phyloP scores from a whole-genome alignment of 2,329 filamentous ascomycete genomes.

The Colletotrichum filicis region DNA sequence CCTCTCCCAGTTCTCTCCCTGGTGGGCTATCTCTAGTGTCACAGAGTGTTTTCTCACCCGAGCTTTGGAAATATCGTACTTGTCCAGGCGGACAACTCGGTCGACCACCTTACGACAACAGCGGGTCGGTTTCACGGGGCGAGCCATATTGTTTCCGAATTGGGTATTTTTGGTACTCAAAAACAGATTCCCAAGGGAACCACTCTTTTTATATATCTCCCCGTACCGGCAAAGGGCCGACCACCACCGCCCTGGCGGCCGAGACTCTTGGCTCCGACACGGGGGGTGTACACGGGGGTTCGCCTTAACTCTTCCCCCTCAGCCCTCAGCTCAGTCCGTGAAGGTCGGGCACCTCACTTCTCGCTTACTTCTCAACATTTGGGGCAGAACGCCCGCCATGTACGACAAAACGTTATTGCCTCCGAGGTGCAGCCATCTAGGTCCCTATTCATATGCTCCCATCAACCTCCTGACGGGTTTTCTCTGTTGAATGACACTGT shows the following conservation, averaged over 20 bases:
- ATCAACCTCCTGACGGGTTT: neutral
- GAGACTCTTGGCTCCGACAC: slow-evolving; percentile 33
- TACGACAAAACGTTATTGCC: slow-evolving; percentile 11
- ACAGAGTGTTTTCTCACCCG: neutral
- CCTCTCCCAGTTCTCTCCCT: neutral
- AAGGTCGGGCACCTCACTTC: too few species aligned
- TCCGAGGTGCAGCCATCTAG: neutral
- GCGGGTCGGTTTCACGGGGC: neutral
- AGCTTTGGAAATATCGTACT: neutral
- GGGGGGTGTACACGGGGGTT: slow-evolving; percentile 6
- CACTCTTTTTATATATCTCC: neutral
- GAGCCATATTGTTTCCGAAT: slow-evolving; percentile 4
- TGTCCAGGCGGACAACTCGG: neutral
- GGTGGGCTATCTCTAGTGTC: neutral
- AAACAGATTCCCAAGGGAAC: neutral
- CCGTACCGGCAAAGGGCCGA: slow-evolving; percentile 12
- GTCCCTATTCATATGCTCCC: neutral
- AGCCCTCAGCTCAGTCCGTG: slow-evolving; percentile 2
- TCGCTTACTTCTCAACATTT: slow-evolving; percentile 1
- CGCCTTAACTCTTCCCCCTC: slow-evolving; percentile 6
- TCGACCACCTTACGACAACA: slow-evolving; percentile 1
- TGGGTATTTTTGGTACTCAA: neutral
- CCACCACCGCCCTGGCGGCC: slow-evolving; percentile 25
- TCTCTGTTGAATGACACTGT: neutral
- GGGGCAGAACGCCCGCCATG: slow-evolving; percentile 4